phyloP scores from a whole-genome alignment of 2,329 filamentous ascomycete species.

The Nothophoma quercina region DNA sequence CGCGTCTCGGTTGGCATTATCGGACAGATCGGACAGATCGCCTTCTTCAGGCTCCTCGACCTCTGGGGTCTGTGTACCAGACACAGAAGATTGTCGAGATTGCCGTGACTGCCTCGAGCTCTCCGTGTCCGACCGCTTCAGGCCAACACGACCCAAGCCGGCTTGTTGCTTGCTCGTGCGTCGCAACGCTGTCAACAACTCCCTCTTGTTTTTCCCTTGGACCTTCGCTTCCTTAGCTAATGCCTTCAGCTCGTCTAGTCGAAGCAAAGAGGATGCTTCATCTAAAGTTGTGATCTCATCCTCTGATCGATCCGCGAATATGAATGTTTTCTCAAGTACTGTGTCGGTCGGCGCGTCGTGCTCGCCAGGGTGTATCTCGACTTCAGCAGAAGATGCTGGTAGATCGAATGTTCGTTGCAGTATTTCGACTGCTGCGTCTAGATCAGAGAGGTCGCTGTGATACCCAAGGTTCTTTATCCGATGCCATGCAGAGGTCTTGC shows the following conservation, averaged over 20 bases:
- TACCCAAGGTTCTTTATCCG: constrained; percentile 80
- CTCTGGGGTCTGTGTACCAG: constrained; percentile 42
- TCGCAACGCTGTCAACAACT: constrained; percentile 77
- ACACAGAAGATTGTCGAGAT: constrained; percentile 58
- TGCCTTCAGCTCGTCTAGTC: constrained; percentile 85
- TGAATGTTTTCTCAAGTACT: constrained; percentile 66
- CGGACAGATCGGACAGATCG: constrained; percentile 50
- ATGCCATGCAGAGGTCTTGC: constrained; percentile 93
- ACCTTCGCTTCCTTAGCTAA: constrained; percentile 88
- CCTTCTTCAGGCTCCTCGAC: constrained; percentile 42
- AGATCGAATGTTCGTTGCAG: constrained; percentile 68
- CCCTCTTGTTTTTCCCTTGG: constrained; percentile 85
- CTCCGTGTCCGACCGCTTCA: constrained; percentile 70
- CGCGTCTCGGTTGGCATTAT: constrained; percentile 69
- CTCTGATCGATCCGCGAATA: constrained; percentile 81
- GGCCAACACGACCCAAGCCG: constrained; percentile 73
- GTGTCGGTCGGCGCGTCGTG: constrained; percentile 57
- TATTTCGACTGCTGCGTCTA: constrained; percentile 68
- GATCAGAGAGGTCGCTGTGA: constrained; percentile 80
- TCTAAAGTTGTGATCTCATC: constrained; percentile 78
- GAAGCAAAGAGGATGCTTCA: constrained; percentile 81
- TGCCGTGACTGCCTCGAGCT: constrained; percentile 61
- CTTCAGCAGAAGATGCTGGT: constrained; percentile 54
- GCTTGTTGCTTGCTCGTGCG: constrained; percentile 76
- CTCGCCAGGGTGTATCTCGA: constrained; percentile 57